phyloP scores from a whole-genome alignment of 129 eudicot genomes.

The Cynara cardunculus region DNA sequence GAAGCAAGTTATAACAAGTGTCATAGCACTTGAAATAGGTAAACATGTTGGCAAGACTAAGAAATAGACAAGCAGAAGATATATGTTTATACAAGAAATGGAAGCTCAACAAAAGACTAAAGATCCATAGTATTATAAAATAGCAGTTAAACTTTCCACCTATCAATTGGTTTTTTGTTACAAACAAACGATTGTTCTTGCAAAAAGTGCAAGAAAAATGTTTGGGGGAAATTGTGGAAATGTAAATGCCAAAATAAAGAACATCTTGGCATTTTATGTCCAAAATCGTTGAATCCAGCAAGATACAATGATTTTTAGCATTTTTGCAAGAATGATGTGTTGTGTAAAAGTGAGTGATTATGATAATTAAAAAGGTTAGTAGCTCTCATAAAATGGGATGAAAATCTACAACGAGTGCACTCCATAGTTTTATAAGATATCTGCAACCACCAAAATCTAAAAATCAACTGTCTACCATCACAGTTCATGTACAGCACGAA shows the following conservation, averaged over 20 bases:
- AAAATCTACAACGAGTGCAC: no score
- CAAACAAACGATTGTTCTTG: neutral
- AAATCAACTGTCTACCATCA: no score
- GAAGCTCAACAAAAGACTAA: neutral
- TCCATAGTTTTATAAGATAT: no score
- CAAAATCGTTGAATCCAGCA: neutral
- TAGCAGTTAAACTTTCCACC: neutral
- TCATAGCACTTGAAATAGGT: neutral
- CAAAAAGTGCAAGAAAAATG: neutral
- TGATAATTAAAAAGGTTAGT: no score
- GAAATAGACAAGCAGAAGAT: neutral
- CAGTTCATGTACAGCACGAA: no score
- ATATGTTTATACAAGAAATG: neutral
- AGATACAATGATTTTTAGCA: neutral
- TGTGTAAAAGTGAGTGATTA: neutral
- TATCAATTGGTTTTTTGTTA: neutral
- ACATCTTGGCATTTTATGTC: neutral
- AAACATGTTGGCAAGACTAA: neutral
- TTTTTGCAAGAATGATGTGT: neutral
- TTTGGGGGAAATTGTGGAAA: neutral
- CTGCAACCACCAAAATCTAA: no score
- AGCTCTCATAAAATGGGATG: no score
- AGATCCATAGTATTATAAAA: neutral
- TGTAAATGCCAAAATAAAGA: neutral
- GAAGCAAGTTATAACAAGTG: constrained; percentile 1